phyloP scores from a whole-genome alignment of 2,329 filamentous ascomycete genomes.

The Stachybotrys elegans region DNA sequence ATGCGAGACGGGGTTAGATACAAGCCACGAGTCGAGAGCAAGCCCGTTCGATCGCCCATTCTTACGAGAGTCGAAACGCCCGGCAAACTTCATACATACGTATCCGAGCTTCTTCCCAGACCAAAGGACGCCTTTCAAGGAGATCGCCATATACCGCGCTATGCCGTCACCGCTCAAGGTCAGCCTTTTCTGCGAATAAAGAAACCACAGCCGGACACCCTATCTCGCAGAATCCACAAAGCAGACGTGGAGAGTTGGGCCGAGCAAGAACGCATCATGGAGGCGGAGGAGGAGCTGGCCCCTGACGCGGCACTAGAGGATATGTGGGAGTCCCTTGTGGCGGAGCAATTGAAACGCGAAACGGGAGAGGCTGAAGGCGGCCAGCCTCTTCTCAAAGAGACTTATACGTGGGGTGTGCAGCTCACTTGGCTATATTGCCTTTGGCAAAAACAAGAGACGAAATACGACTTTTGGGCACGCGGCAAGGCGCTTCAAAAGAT shows the following conservation, averaged over 20 bases:
- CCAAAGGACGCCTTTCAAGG: conserved; percentile 39
- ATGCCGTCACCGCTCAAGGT: conserved; percentile 47
- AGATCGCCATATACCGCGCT: conserved; percentile 45
- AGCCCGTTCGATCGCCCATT: conserved; percentile 19
- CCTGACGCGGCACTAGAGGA: conserved; percentile 36
- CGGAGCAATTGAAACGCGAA: conserved; percentile 16
- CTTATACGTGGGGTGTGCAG: conserved; percentile 25
- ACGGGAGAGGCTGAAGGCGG: conserved; percentile 4
- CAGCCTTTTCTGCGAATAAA: conserved; percentile 61
- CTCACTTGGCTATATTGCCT: conserved; percentile 26
- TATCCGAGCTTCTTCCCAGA: conserved; percentile 38
- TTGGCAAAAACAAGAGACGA: conserved; percentile 22
- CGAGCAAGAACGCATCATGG: too few relatives aligned
- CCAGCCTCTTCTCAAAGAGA: conserved; percentile 8
- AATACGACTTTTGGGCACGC: conserved; percentile 35
- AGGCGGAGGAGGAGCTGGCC: conserved; percentile 32
- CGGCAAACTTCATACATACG: conserved; percentile 40
- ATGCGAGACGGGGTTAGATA: too few relatives aligned
- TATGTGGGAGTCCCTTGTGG: conserved; percentile 39
- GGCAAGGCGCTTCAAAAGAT: conserved; percentile 34
- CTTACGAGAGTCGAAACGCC: conserved; percentile 27
- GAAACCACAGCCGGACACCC: conserved; percentile 57
- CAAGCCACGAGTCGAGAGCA: too few relatives aligned
- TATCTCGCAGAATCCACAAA: conserved; percentile 52
- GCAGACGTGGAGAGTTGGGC: too few relatives aligned